Evolutionary conservation across 768 basidiomycete genomes (phyloP), one percentile per base, ranked within the genome.

Genomic region (Pleurotus djamor): DNA sequence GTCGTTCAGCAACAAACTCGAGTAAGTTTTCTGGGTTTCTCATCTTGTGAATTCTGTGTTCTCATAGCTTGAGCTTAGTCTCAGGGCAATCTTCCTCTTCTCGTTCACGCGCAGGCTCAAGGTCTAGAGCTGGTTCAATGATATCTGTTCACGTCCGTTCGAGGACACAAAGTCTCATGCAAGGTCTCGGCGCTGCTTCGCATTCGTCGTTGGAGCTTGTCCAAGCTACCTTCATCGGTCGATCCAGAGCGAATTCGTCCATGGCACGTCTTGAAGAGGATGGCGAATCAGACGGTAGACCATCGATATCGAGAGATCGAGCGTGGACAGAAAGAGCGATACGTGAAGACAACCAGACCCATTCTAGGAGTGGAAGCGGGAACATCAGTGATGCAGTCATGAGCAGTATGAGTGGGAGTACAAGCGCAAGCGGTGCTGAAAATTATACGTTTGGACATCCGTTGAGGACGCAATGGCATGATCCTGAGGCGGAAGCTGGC

Each of bases 361-460:
- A 63, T 5, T 74, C 73, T 10, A 66, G 62, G 52, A 74, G 59
- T 52, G 67, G 61, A 8, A 61, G 63, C 36, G 59, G 55, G 13
- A 63, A 65, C 56, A 52, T 21, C 34, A 61, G 49, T 57, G 68
- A 51, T 59, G 63, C 45, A 55, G 68, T 57, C 52, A 61, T 33
- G 57, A 68, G 68, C 48, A 64, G 63, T 58, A 61, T 54, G 2
- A 64, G 58, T 59, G 60, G 61, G 38, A 64, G 48, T 28, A 61
- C 45, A n/a, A 58, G 60, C 21, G 52, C 62, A 48, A 61, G 63
- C 47, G 55, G 48, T 32, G 45, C 44, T 41, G 62, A 90, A 66
- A 89, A 89, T 67, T 80, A 90, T 68, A 92, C 90, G 7, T 92
- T 92, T 71, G 91, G 91, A 10, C 80, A 84, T 21, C 81, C 79